Evolutionary conservation across 2,329 filamentous ascomycete species (phyloP).

Genomic region (Calonectria montana): DNA sequence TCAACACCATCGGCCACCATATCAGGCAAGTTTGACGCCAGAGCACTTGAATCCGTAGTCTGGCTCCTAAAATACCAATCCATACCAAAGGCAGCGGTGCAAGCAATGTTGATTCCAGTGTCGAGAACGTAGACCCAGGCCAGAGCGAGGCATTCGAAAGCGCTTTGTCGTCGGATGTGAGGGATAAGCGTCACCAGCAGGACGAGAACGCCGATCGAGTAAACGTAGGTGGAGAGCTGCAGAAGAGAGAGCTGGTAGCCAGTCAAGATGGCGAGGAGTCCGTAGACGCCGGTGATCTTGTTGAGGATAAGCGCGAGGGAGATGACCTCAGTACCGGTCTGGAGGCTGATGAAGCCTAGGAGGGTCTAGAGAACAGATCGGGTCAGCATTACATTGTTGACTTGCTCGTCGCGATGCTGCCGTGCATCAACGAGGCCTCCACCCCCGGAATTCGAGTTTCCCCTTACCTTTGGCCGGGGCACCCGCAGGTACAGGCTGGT

Average conservation of each 20-base stretch:
- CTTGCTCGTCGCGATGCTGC: not conserved
- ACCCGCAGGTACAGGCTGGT: constrained; percentile 52
- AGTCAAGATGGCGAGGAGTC: constrained; percentile 87
- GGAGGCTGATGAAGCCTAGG: constrained; percentile 85
- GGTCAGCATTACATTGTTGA: constrained; percentile 28
- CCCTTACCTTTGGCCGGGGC: constrained; percentile 54
- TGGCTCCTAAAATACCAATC: constrained; percentile 84
- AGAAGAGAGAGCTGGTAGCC: constrained; percentile 85
- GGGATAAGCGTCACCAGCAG: constrained; percentile 78
- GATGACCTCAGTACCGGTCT: constrained; percentile 88
- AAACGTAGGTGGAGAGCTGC: constrained; percentile 92
- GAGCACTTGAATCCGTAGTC: constrained; percentile 52
- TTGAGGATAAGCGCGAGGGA: constrained; percentile 87
- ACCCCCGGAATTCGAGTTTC: not conserved
- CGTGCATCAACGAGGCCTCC: not conserved
- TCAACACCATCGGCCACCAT: constrained; percentile 49
- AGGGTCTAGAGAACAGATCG: constrained; percentile 70
- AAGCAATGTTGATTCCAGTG: constrained; percentile 82
- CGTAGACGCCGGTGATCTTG: constrained; percentile 92
- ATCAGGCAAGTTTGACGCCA: constrained; percentile 37
- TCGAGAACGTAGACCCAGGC: constrained; percentile 90
- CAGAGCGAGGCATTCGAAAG: constrained; percentile 82
- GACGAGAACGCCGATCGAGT: constrained; percentile 79
- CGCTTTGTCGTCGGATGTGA: constrained; percentile 82
- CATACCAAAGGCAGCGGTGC: constrained; percentile 84